Base-by-base conservation (phyloP, 2,329 filamentous ascomycete genomes). In the Aspergillus puulaauensis region DNA sequence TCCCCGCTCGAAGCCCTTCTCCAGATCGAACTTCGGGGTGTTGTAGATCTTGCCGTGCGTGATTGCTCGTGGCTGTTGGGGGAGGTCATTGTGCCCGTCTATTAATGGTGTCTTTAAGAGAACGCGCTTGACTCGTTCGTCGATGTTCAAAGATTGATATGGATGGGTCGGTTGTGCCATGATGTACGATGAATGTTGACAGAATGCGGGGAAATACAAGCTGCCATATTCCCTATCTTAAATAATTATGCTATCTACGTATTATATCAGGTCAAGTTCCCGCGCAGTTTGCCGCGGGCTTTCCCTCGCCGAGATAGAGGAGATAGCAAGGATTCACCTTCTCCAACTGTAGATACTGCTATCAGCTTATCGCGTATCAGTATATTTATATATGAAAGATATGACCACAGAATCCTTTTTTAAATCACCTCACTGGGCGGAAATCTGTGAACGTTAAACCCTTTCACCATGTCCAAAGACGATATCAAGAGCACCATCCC, bases 21-120 rank as follows among this genome's bases (percentile, higher is more conserved):
- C 12, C 0, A 41, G 43, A 17, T 54, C 52, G 52, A 54, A 54
- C 31, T 43, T 50, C 9, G 47, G 52, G 24, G 48, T 35, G 21
- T 48, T 47, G 41, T 54, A 54, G n/a, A 54, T 54, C 23, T 54
- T 48, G 8, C 23, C 31, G 31, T 33, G 23, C n/a, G n/a, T 17
- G 8, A 40, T 40, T 21, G 48, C 23, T 6, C 52, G 43, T 3
- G 31, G 27, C 4, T 37, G 44, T 12, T 54, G 31, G 9, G 52
- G 52, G 14, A 54, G 43, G 44, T 54, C 52, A 23, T 54, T 54
- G 5, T 54, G 52, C 4, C 52, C 52, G 24, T 54, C 52, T 2
- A 54, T 54, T 1, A 54, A 14, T 4, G 52, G 52, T 5, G 31
- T 23, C 3, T 43, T 54, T 8, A 33, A 11, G 17, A 54, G 52